Evolutionary conservation across 2,329 filamentous ascomycete genomes (phyloP), one percentile per base, ranked within the genome.

Genomic region (Juglanconis juglandina): DNA sequence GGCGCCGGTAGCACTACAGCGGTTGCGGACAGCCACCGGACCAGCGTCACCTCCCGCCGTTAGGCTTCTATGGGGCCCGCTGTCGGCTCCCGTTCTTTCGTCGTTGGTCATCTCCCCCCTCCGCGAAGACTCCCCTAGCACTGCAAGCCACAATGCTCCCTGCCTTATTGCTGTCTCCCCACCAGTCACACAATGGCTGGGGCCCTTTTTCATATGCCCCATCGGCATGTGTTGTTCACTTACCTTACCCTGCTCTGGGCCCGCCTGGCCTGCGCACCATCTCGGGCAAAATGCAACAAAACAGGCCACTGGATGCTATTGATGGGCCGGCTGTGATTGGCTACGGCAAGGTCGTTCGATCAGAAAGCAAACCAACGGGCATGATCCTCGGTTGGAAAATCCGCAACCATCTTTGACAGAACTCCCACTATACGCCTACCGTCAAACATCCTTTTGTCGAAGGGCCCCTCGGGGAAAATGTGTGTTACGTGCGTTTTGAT

Each of bases 11-110:
- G 50, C 42, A 63, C 55, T 30, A 52, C 54, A n/a, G 35, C 58
- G 51, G 50, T 44, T 37, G 49, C 54, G 47, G 58, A 55, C 54
- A 63, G 41, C 54, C 61, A 63, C 54, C 61, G 61, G 35, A 35
- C 52, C 48, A 55, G 50, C 47, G 35, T 58, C 32, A 30, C 39
- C 33, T 58, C 61, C 42, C 58, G 58, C 30, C 61, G 58, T 52
- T 63, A 58, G 49, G 42, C 46, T 17, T 46, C 34, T 10, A 33
- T 41, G 7, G 41, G 37, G 41, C 10, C 11, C 11, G 5, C 41
- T 37, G 35, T 42, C 39, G 39, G 10, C 10, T 42, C 39, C 39
- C 39, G 39, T 42, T 13, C 10, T 42, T 11, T 42, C 39, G 10
- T 14, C 39, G 39, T 42, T 42, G 39, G 10, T 42, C 39, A 42